Percentiles rank a stretch among this genome's conserved stretches.
Evolutionary conservation across 768 basidiomycete genomes (phyloP).

Genomic region (Suillus alpinus): DNA sequence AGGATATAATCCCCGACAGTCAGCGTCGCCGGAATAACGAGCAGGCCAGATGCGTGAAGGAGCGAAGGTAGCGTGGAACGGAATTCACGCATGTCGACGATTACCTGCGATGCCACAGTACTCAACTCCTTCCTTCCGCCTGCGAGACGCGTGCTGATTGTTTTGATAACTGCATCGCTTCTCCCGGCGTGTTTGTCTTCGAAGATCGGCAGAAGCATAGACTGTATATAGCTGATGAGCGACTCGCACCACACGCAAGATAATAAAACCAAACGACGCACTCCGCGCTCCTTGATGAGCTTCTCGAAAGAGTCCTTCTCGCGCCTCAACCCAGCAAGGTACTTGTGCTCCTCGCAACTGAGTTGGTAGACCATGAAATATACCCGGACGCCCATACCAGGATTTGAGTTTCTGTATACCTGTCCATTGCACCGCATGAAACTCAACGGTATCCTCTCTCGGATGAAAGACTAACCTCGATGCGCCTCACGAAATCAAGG

Average conservation of each 20-base stretch:
- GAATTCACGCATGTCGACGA: conserved; percentile 97
- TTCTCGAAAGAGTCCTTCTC: conserved; percentile 95
- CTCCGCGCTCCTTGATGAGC: conserved; percentile 88
- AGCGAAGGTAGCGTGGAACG: conserved; percentile 88
- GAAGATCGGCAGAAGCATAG: conserved; percentile 83
- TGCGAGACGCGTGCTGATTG: conserved; percentile 81
- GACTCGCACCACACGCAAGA: neutral
- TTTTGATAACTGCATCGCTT: conserved; percentile 66
- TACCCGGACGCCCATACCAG: conserved; percentile 79
- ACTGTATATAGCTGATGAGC: conserved; percentile 40
- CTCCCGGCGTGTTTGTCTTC: conserved; percentile 51
- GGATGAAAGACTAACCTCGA: conserved; percentile 61
- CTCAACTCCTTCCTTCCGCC: conserved; percentile 75
- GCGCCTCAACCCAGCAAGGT: conserved; percentile 79
- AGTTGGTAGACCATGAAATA: conserved; percentile 96
- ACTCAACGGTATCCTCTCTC: neutral
- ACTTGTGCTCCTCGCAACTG: conserved; percentile 95
- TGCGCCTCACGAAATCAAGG: conserved; percentile 85
- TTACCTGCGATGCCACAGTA: conserved; percentile 76
- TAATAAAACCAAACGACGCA: conserved; percentile 38
- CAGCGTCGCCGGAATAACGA: conserved; percentile 87
- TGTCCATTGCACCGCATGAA: conserved; percentile 25
- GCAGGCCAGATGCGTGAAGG: conserved; percentile 75
- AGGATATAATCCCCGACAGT: conserved; percentile 96
- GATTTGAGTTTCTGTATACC: conserved; percentile 85